Evolutionary conservation across 257 asterid species (phyloP), one percentile per base, ranked within the genome.

Genomic region (Capsicum rhomboideum): DNA sequence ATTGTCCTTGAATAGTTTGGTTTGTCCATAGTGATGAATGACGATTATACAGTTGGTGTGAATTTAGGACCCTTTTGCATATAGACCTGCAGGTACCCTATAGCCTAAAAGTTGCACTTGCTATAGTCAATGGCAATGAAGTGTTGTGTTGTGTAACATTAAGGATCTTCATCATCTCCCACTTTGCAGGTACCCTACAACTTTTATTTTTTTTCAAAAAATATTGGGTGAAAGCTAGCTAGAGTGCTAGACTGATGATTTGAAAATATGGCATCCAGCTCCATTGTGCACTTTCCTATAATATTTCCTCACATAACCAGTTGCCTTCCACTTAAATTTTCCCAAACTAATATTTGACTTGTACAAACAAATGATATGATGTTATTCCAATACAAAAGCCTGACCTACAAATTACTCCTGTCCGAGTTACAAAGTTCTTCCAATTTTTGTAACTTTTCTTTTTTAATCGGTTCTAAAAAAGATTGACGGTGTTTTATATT

Each of bases 211-310:
- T 46, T 74, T 46, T 46, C 13, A 16, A 29, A 26, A n/a, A 8
- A 77, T 50, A 50, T 75, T 46, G 82, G 69, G 89, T 84, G 89
- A 84, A 44, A 58, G 84, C 72, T 84, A 82, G 86, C 88, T 66
- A 66, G 40, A 34, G 40, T 34, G 53, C 53, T 79, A 84, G 85
- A 83, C 52, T 88, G 78, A 80, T 85, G 86, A 87, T 68, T 83
- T 82, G 89, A 91, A 75, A 75, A 66, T 83, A 89, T 89, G 91
- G 91, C 85, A 90, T 91, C 90, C 95, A 92, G 95, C 97, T 92
- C 86, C 79, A 87, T 86, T 86, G 67, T 86, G 52, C 86, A 86
- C 89, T 93, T 92, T 90, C 91, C 44, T 53, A 78, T 61, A 83
- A 56, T 67, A 18, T 42, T 82, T 81, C 86, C 68, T 77, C 82